These are phyloP conservation scores for Wickerhamomyces kurtzmanii DNA, from an alignment of 805 yeast species.

Conservation along the genomic window DNA sequence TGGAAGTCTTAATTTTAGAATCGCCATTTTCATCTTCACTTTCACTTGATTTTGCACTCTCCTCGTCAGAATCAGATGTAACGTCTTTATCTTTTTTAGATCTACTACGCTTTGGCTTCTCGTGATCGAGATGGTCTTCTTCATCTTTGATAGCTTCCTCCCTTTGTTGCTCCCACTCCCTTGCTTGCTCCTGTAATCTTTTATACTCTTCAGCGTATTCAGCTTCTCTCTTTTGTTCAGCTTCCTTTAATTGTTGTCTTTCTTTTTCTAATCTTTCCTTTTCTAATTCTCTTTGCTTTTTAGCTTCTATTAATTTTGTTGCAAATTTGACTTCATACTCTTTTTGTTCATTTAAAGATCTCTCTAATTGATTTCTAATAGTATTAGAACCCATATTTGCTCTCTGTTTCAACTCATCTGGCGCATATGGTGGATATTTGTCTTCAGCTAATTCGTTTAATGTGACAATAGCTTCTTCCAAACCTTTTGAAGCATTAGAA, in stretches of 20 bases:
- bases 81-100: slow-evolving; percentile 24
- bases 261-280: slow-evolving; percentile 40
- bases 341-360: slow-evolving; percentile 62
- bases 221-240: slow-evolving; percentile 37
- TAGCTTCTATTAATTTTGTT: slow-evolving; percentile 64
- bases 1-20: slow-evolving; percentile 7
- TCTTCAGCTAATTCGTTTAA: slow-evolving; percentile 53
- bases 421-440: slow-evolving; percentile 64
- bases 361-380: slow-evolving; percentile 58
- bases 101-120: no score
- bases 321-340: slow-evolving; percentile 50
- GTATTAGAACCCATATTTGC: slow-evolving; percentile 80
- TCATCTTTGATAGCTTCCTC: slow-evolving; percentile 28
- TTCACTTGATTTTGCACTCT: slow-evolving; percentile 20
- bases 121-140: slow-evolving; percentile 29
- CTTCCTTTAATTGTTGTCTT: slow-evolving; percentile 31
- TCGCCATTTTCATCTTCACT: slow-evolving; percentile 16
- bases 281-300: slow-evolving; percentile 37
- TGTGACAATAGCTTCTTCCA: slow-evolving; percentile 50
- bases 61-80: slow-evolving; percentile 22
- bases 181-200: slow-evolving; percentile 45
- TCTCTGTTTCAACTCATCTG: slow-evolving; percentile 73
- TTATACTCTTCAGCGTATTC: slow-evolving; percentile 31
- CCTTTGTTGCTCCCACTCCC: slow-evolving; percentile 49
- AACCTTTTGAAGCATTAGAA: slow-evolving; percentile 40